Base-by-base conservation (phyloP, 2,329 filamentous ascomycete species). In the Metarhizium brunneum region DNA sequence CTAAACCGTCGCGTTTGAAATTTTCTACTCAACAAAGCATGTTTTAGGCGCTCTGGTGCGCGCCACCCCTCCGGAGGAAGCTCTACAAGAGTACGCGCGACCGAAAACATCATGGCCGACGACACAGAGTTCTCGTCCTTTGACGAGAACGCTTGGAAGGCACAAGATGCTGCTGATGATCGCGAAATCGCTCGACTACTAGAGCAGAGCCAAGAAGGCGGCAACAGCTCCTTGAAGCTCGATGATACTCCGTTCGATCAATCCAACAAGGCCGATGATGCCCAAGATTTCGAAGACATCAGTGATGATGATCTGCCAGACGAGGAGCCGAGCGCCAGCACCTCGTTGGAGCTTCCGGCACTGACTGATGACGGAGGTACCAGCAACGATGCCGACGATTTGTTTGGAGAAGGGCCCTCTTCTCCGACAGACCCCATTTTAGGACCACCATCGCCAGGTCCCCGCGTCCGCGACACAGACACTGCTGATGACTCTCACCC, bases 241-340 rank as follows among this genome's bases (percentile, higher is more conserved):
- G 71, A 77, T 58, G 69, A 71, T 50, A 68, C 64, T 13, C 69
- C 76, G 29, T 80, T 86, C 60, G 84, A 85, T 60, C 77, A 84
- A 60, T 76, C 78, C 6, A 87, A 90, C 69, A 99, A 99, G 71
- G 92, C 91, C 54, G 91, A 91, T 58, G 89, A 97, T 72, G 94
- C 94, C 45, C 75, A 94, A 59, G 94, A 99, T 67, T 99, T 79
- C 64, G 90, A 89, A 67, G 90, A 96, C 66, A 92, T 97, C 59
- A 87, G 87, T 61, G 92, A 97, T 68, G 91, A 95, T 66, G 92
- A 96, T 60, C 79, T 96, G 7, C 87, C 90, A 11, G 90, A 94
- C 6, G 90, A 94, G 60, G 90, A 85, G 55, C 71, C 70, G 32
- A 70, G 69, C 11, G 69, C 67, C 5, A 70, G 67, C 53, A 65